A percentile compares a stretch with the other conserved stretches of the same genome.
These are phyloP conservation scores for Starmerella floris DNA, from an alignment of 805 yeast genomes.

Conservation along the genomic window DNA sequence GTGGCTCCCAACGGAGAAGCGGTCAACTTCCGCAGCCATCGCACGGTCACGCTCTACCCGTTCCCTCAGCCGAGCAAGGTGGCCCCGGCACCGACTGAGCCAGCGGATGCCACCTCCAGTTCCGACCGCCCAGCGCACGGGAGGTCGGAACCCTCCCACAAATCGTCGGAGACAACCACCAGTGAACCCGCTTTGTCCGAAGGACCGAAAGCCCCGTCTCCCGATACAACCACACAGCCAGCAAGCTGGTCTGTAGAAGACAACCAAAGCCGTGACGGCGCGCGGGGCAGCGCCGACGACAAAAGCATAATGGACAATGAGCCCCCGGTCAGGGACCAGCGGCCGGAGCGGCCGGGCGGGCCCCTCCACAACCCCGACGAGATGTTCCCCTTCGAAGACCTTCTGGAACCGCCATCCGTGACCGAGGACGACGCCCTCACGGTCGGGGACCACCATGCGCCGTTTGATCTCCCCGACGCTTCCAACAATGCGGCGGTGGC, in stretches of 20 bases:
- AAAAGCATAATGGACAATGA: background rate
- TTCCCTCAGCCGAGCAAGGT: background rate
- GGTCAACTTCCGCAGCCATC: background rate
- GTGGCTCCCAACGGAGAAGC: background rate
- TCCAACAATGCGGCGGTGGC: background rate
- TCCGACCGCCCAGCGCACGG: no score
- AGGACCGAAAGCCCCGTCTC: background rate
- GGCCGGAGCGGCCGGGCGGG: background rate
- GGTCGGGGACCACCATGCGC: background rate
- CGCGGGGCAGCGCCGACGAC: background rate
- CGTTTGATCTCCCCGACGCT: background rate
- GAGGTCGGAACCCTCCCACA: background rate
- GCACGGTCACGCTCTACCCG: background rate
- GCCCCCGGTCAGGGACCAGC: background rate
- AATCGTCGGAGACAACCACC: background rate
- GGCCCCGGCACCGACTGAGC: background rate
- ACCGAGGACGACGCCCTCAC: background rate
- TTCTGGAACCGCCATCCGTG: background rate
- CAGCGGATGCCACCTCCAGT: background rate
- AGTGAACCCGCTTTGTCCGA: background rate
- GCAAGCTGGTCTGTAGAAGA: no score
- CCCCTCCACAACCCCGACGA: background rate
- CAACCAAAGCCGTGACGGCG: no score
- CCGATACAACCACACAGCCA: background rate
- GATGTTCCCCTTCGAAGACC: slow-evolving; percentile 1